A percentile compares a stretch with the other conserved stretches of the same genome.
These are phyloP conservation scores for Chaetomidium leptoderma DNA, from an alignment of 495 filamentous ascomycete species.

Conservation along the genomic window DNA sequence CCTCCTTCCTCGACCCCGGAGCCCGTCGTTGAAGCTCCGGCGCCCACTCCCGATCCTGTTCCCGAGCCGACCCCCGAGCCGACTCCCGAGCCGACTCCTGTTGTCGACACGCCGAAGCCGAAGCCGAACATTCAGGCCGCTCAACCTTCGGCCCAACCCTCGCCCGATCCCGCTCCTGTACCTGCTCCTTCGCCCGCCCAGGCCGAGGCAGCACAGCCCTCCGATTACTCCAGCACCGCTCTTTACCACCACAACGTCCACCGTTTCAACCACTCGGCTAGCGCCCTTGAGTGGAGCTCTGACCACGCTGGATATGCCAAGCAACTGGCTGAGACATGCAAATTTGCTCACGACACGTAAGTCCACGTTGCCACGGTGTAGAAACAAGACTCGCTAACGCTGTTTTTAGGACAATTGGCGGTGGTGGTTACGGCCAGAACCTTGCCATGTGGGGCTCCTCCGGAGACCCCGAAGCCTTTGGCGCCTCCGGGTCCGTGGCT, in stretches of 20 bases:
- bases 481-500: slow-evolving; percentile 48
- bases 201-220: slow-evolving; percentile 15
- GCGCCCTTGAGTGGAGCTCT: slow-evolving; percentile 58
- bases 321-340: slow-evolving; percentile 50
- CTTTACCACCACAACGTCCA: slow-evolving; percentile 80
- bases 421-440: slow-evolving; percentile 80
- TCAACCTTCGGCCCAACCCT: slow-evolving; percentile 14
- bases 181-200: slow-evolving; percentile 19
- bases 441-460: slow-evolving; percentile 52
- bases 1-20: slow-evolving; percentile 7
- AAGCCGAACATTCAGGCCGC: too few relatives aligned
- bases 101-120: not conserved
- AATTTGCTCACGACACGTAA: slow-evolving; percentile 74
- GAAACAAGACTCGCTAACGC: slow-evolving; percentile 9
- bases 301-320: slow-evolving; percentile 59
- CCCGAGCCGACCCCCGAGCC: slow-evolving; percentile 9
- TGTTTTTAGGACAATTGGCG: slow-evolving; percentile 42
- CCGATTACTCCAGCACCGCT: slow-evolving; percentile 34
- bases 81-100: slow-evolving; percentile 12
- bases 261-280: slow-evolving; percentile 75
- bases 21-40: slow-evolving; percentile 2
- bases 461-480: slow-evolving; percentile 26
- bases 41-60: slow-evolving; percentile 16
- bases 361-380: slow-evolving; percentile 31
- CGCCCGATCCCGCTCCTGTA: slow-evolving; percentile 13